A percentile compares a stretch with the other conserved stretches of the same genome.
phyloP scores from a whole-genome alignment of 768 basidiomycete genomes.

The Trichaptum fuscoviolaceum region DNA sequence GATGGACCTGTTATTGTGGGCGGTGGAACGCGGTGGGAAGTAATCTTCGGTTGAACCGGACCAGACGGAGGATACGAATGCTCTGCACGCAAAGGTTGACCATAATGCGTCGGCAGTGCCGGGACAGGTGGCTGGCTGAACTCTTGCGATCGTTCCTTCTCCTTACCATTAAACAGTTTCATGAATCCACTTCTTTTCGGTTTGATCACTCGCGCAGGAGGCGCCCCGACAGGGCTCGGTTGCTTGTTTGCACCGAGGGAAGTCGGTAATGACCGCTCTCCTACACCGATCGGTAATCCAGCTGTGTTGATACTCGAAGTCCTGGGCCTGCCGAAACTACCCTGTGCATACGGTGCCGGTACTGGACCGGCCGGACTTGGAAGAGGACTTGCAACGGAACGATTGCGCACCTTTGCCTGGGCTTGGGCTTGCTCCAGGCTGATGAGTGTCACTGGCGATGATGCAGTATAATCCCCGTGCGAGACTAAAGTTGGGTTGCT shows the following conservation, averaged over 20 bases:
- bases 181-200: slow-evolving; percentile 82
- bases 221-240: slow-evolving; percentile 4
- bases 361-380: slow-evolving; percentile 22
- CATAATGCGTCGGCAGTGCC: slow-evolving; percentile 34
- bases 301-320: not conserved
- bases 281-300: not conserved
- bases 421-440: slow-evolving; percentile 77
- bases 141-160: slow-evolving; percentile 33
- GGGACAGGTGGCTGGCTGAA: slow-evolving; percentile 54
- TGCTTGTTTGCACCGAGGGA: slow-evolving; percentile 1
- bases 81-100: slow-evolving; percentile 19
- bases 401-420: slow-evolving; percentile 48
- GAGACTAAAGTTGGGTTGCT: not conserved
- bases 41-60: slow-evolving; percentile 21
- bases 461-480: slow-evolving; percentile 30
- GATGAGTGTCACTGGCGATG: slow-evolving; percentile 60
- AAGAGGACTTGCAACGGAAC: slow-evolving; percentile 39
- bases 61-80: slow-evolving; percentile 16
- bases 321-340: not conserved
- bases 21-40: not conserved
- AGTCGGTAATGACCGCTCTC: not conserved
- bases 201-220: slow-evolving; percentile 46
- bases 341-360: slow-evolving; percentile 22
- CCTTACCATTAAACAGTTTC: slow-evolving; percentile 63
- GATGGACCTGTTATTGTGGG: not conserved